These are phyloP conservation scores for Adansonia rubrostipa DNA, from an alignment of 441 rosid genomes.

Conservation along the genomic window DNA sequence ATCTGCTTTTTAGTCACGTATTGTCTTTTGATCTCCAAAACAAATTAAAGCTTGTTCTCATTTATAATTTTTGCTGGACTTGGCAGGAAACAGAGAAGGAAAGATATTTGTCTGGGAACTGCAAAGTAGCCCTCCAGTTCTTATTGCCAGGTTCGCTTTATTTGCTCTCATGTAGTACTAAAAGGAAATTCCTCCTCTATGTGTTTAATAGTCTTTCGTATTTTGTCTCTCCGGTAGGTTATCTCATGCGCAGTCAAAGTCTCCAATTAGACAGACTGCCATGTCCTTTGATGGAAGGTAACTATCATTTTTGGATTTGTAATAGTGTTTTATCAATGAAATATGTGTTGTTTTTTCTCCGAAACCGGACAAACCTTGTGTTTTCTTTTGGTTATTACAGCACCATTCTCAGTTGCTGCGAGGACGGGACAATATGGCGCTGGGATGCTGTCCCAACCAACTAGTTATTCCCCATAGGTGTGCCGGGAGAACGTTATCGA, in stretches of 20 bases:
- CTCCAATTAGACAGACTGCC: conserved; percentile 91
- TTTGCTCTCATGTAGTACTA: not conserved
- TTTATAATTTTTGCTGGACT: conserved; percentile 16
- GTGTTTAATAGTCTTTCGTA: conserved; percentile 4
- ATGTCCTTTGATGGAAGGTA: conserved; percentile 95
- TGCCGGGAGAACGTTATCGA: not conserved
- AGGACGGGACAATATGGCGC: conserved; percentile 97
- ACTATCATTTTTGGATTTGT: not conserved
- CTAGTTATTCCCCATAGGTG: not conserved
- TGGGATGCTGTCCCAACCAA: conserved; percentile 69
- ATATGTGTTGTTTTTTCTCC: not conserved
- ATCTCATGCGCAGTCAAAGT: conserved; percentile 75
- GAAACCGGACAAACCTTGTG: not conserved
- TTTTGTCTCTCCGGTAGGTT: conserved; percentile 50
- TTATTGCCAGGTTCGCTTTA: conserved; percentile 64
- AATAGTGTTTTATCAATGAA: conserved; percentile 1
- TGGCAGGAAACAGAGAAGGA: conserved; percentile 92
- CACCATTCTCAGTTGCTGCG: conserved; percentile 81
- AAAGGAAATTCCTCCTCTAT: not conserved
- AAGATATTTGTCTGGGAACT: conserved; percentile 95
- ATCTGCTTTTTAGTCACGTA: too few relatives aligned
- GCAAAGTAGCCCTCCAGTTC: conserved; percentile 89
- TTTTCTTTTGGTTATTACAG: conserved; percentile 49
- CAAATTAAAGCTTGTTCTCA: not conserved
- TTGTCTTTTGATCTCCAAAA: not conserved